These are phyloP conservation scores for Yamagishiella unicocca DNA, from an alignment of 139 green algal species.

Conservation along the genomic window DNA sequence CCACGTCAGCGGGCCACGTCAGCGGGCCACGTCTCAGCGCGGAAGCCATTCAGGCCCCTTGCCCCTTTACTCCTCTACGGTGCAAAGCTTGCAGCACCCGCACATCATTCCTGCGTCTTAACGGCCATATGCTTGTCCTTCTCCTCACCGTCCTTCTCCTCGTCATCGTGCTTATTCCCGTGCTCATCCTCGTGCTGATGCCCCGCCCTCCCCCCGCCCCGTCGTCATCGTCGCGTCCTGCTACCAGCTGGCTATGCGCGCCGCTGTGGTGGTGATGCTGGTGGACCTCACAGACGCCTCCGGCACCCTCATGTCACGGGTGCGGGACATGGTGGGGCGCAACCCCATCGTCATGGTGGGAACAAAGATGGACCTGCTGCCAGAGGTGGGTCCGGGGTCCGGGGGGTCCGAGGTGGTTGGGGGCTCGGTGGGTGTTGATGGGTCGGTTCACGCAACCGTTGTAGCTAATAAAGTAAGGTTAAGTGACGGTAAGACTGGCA, in stretches of 20 bases:
- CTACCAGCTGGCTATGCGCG: constrained; percentile 61
- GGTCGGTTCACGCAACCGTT: too few species aligned
- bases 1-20: too few species aligned
- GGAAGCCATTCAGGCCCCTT: too few species aligned
- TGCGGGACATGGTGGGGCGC: constrained; percentile 89
- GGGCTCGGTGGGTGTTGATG: too few species aligned
- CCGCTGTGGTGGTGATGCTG: constrained; percentile 85
- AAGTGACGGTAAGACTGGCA: too few species aligned
- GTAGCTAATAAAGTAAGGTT: too few species aligned
- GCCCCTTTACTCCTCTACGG: too few species aligned
- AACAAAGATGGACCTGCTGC: constrained; percentile 96
- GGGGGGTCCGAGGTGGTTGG: not conserved
- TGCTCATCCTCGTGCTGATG: not conserved
- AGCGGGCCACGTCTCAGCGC: too few species aligned
- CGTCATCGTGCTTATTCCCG: not conserved
- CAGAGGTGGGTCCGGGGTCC: constrained; percentile 55
- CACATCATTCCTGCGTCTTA: too few species aligned
- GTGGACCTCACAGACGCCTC: constrained; percentile 91
- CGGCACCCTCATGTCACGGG: constrained; percentile 72
- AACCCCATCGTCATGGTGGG: constrained; percentile 96
- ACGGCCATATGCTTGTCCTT: too few species aligned
- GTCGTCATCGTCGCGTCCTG: not conserved
- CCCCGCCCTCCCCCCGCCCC: not conserved
- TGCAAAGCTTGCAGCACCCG: too few species aligned
- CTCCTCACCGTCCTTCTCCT: too few species aligned